Percentiles rank a stretch among this genome's conserved stretches.
These are phyloP conservation scores for Ceratobasidium sp. DNA, from an alignment of 1,284 basidiomycete species.

Conservation along the genomic window DNA sequence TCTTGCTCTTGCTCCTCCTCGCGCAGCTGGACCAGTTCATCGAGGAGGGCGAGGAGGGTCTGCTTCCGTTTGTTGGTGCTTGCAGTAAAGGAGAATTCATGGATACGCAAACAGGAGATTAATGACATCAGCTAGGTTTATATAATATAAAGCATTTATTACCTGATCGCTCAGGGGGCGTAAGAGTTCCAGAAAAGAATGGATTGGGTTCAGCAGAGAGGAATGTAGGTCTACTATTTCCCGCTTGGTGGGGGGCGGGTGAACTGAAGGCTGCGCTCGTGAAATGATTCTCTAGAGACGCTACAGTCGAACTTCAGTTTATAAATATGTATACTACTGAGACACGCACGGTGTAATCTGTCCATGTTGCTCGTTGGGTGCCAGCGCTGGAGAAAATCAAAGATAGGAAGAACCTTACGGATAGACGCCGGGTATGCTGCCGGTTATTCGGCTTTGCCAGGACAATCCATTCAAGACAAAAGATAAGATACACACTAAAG, in stretches of 20 bases:
- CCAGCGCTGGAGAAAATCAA: too few species aligned
- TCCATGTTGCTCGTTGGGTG: constrained; percentile 7
- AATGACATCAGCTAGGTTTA: not conserved
- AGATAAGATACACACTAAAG: too few species aligned
- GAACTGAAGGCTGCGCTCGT: constrained; percentile 22
- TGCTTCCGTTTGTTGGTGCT: constrained; percentile 60
- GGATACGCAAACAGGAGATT: constrained; percentile 1
- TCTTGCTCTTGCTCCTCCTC: constrained; percentile 58
- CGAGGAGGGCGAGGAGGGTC: constrained; percentile 71
- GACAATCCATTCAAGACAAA: too few species aligned
- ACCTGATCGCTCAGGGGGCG: constrained; percentile 25
- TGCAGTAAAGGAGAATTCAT: not conserved
- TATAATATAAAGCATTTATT: not conserved
- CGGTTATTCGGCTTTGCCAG: too few species aligned
- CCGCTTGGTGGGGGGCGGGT: not conserved
- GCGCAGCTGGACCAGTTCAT: constrained; percentile 59
- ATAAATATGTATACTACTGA: not conserved
- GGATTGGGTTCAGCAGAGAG: constrained; percentile 16
- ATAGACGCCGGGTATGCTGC: too few species aligned
- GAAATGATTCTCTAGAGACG: not conserved
- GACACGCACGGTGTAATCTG: constrained; percentile 26
- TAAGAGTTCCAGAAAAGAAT: constrained; percentile 9
- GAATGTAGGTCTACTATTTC: not conserved
- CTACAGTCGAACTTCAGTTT: not conserved
- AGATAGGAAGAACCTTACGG: too few species aligned